Conservation (phyloP, 305 asterid species). For the Fraxinus floribunda region DNA sequence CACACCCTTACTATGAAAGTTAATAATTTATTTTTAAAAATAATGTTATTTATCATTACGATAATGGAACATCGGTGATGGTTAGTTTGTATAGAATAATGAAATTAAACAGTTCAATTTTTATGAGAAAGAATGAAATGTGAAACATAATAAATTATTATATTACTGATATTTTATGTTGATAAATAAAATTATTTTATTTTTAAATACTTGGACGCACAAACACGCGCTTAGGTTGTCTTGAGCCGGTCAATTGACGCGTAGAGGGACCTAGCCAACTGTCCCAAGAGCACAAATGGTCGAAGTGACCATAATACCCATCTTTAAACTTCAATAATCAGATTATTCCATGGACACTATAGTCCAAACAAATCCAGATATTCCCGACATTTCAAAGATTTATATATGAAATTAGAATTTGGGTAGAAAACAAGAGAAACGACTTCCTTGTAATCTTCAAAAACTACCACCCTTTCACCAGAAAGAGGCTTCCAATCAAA, state of each 20-base stretch:
- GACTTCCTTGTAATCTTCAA: constrained; percentile 34
- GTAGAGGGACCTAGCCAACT: neutral
- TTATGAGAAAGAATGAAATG: too few relatives aligned
- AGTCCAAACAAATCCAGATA: neutral
- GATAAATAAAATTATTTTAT: too few relatives aligned
- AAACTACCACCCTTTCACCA: constrained; percentile 43
- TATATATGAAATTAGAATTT: constrained; percentile 16
- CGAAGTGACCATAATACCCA: neutral
- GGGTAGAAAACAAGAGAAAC: constrained; percentile 40
- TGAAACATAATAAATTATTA: too few relatives aligned
- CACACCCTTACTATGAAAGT: neutral
- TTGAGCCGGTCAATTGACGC: constrained; percentile 24
- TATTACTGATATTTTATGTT: too few relatives aligned
- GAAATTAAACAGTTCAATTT: too few relatives aligned
- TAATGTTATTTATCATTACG: too few relatives aligned
- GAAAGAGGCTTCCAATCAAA: constrained; percentile 19
- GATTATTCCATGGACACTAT: neutral
- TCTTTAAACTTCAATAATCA: neutral
- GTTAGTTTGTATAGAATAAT: too few relatives aligned
- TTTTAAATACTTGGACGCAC: neutral
- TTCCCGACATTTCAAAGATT: neutral
- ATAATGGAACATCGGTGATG: too few relatives aligned
- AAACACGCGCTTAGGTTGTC: neutral
- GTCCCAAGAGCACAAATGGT: neutral
- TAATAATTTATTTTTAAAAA: neutral